Conservation (phyloP, 1,284 basidiomycete species). For the Naganishia sp. region DNA sequence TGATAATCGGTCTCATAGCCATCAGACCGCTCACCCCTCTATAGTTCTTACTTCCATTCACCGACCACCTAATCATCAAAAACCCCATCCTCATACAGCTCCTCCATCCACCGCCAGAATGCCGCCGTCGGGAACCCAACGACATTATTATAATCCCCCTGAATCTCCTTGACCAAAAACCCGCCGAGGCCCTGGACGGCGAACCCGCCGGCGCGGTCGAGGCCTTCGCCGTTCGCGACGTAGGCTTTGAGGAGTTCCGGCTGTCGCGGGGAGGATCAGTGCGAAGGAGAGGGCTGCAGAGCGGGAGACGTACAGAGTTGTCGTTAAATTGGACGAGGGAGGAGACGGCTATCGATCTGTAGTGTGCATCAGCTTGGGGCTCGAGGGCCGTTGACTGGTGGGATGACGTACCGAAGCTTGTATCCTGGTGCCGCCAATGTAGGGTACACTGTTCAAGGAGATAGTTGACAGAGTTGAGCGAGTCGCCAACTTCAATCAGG, state of each 20-base stretch:
- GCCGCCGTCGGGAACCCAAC: constrained; percentile 63
- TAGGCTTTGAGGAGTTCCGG: constrained; percentile 72
- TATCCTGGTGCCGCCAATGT: constrained; percentile 82
- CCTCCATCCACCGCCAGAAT: constrained; percentile 53
- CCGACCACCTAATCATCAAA: constrained; percentile 43
- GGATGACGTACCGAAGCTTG: constrained; percentile 65
- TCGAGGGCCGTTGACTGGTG: background rate
- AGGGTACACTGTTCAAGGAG: constrained; percentile 66
- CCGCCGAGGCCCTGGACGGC: constrained; percentile 88
- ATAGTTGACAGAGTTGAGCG: constrained; percentile 6
- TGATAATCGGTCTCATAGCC: background rate
- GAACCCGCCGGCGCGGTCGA: constrained; percentile 91
- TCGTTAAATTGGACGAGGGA: constrained; percentile 78
- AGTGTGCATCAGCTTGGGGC: background rate
- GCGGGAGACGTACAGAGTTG: constrained; percentile 57
- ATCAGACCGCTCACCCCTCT: no score
- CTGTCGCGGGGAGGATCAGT: constrained; percentile 23
- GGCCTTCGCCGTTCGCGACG: constrained; percentile 82
- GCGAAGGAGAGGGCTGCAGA: no score
- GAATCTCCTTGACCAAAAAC: constrained; percentile 75
- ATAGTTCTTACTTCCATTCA: no score
- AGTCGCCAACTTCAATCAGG: no score
- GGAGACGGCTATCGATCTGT: constrained; percentile 80
- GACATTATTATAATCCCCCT: constrained; percentile 90
- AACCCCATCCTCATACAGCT: constrained; percentile 47